A percentile compares a stretch with the other conserved stretches of the same genome.
phyloP scores from a whole-genome alignment of 2,329 filamentous ascomycete genomes.

The Coniochaeta sp. region DNA sequence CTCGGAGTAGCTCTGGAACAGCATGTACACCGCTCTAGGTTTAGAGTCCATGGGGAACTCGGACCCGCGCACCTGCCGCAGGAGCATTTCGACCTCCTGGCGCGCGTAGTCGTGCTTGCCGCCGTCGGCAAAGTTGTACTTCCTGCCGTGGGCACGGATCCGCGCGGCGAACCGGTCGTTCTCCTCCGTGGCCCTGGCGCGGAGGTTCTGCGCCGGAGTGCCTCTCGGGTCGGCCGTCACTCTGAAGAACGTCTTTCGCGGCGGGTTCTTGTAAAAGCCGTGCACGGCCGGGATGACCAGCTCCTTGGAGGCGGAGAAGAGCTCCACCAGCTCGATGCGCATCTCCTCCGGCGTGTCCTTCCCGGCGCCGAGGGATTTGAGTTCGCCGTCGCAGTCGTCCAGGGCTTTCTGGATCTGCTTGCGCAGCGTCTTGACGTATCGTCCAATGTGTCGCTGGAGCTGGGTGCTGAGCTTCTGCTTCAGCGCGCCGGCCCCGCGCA shows the following conservation, averaged over 20 bases:
- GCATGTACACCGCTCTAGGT: constrained; percentile 44
- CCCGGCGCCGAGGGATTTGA: constrained; percentile 41
- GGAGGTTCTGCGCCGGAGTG: constrained; percentile 43
- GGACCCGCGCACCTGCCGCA: constrained; percentile 43
- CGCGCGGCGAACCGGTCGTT: constrained; percentile 40
- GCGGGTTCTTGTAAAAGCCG: constrained; percentile 48
- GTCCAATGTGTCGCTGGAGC: constrained; percentile 43
- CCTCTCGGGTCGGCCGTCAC: constrained; percentile 40
- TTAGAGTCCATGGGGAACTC: constrained; percentile 46
- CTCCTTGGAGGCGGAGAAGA: constrained; percentile 44
- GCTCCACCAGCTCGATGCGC: constrained; percentile 44
- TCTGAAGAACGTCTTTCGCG: constrained; percentile 43
- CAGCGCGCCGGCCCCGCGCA: constrained; percentile 38
- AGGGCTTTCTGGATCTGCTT: constrained; percentile 43
- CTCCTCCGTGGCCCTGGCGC: constrained; percentile 43
- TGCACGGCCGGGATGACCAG: constrained; percentile 46
- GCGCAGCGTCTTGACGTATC: constrained; percentile 41
- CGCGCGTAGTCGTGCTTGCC: constrained; percentile 39
- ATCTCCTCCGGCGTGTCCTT: constrained; percentile 47
- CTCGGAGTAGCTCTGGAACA: constrained; percentile 45
- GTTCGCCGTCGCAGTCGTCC: constrained; percentile 39
- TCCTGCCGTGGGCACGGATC: constrained; percentile 43
- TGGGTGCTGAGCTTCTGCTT: constrained; percentile 42
- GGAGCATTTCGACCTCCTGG: constrained; percentile 39
- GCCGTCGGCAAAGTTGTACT: constrained; percentile 31